phyloP scores from a whole-genome alignment of 106 monocot species.

The Dendrobium huoshanense region DNA sequence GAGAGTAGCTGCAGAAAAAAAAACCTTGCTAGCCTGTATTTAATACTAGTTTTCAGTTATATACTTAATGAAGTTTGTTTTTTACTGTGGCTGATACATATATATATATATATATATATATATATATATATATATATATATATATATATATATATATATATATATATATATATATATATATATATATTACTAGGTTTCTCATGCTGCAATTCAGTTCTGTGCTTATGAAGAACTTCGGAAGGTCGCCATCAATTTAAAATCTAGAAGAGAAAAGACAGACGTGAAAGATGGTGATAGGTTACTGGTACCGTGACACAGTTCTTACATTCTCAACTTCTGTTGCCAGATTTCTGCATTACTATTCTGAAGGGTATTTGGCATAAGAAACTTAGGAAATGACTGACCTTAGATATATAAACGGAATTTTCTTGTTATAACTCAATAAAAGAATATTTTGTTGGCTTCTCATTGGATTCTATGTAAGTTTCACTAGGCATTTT shows the following conservation, averaged over 20 bases:
- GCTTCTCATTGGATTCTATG: background rate
- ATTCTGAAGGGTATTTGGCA: background rate
- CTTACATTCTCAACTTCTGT: background rate
- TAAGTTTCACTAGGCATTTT: background rate
- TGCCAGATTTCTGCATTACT: background rate
- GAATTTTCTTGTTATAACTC: background rate
- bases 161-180: background rate
- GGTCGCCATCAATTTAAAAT: constrained; percentile 33
- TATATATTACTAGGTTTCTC: no score
- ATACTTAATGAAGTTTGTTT: background rate
- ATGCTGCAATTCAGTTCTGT: constrained; percentile 77
- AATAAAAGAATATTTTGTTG: background rate
- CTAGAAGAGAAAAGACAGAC: constrained; percentile 25
- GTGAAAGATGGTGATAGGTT: constrained; percentile 20
- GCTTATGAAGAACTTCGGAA: constrained; percentile 89
- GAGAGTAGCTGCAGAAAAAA: background rate
- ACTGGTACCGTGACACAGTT: constrained; percentile 38
- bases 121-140: background rate
- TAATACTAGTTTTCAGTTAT: background rate
- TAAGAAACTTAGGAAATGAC: background rate
- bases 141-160: background rate
- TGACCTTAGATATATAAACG: background rate
- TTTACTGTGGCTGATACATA: background rate
- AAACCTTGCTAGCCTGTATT: background rate
- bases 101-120: background rate